Evolutionary conservation across 2,329 filamentous ascomycete genomes (phyloP).

Genomic region (Ceratocystis albifundus): DNA sequence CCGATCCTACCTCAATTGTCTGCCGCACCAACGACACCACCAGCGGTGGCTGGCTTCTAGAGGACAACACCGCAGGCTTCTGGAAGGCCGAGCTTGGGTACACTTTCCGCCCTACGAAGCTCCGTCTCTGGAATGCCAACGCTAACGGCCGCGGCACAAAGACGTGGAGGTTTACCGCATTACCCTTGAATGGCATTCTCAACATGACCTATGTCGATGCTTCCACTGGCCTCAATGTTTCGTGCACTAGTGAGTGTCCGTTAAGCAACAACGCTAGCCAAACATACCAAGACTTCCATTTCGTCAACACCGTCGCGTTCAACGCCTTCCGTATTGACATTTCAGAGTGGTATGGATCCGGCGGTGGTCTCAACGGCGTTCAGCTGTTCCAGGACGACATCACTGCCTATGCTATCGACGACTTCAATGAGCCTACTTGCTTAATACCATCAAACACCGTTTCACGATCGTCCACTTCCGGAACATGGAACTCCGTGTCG

Average conservation of each 20-base stretch:
- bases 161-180: conserved; percentile 73
- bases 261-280: conserved; percentile 57
- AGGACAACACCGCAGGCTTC: conserved; percentile 61
- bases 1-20: conserved; percentile 66
- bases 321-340: conserved; percentile 75
- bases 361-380: conserved; percentile 75
- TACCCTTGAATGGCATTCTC: conserved; percentile 85
- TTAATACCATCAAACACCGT: conserved; percentile 43
- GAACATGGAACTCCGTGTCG: conserved; percentile 60
- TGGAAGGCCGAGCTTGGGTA: conserved; percentile 79
- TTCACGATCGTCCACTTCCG: conserved; percentile 57
- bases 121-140: conserved; percentile 81
- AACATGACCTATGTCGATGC: conserved; percentile 87
- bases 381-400: conserved; percentile 80
- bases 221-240: conserved; percentile 50
- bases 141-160: conserved; percentile 74
- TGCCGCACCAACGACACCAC: conserved; percentile 58
- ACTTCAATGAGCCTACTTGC: conserved; percentile 82
- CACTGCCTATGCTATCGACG: conserved; percentile 69
- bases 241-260: conserved; percentile 76
- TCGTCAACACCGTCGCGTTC: conserved; percentile 84
- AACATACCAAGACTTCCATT: conserved; percentile 76
- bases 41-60: conserved; percentile 68
- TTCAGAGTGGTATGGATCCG: conserved; percentile 72
- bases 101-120: conserved; percentile 73